These are phyloP conservation scores for Sarocladiaceae sp. DNA, from an alignment of 2,329 filamentous ascomycete genomes.

Conservation along the genomic window DNA sequence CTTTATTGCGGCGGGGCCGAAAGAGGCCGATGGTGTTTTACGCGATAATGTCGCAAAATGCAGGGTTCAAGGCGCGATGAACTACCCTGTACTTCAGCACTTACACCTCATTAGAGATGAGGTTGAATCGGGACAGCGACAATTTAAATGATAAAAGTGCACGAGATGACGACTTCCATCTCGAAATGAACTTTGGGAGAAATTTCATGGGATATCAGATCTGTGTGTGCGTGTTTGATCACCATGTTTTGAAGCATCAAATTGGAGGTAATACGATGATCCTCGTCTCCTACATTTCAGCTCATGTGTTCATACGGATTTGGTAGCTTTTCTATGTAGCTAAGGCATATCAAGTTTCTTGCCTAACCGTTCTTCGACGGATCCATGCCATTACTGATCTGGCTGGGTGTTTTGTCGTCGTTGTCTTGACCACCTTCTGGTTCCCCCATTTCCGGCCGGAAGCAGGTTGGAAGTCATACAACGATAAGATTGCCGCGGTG, in stretches of 20 bases:
- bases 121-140: no score
- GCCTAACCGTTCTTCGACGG: conserved; percentile 19
- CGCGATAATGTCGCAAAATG: conserved; percentile 7
- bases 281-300: no score
- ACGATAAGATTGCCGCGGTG: conserved; percentile 27
- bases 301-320: not conserved
- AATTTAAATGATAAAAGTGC: no score
- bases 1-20: not conserved
- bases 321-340: no score
- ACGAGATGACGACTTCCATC: no score
- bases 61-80: not conserved
- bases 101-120: no score
- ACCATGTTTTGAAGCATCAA: no score
- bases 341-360: not conserved
- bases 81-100: not conserved
- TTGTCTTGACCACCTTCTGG: conserved; percentile 20
- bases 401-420: conserved; percentile 22
- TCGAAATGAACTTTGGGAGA: no score
- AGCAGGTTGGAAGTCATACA: conserved; percentile 31
- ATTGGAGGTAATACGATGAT: no score
- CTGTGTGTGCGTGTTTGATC: no score
- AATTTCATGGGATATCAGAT: no score
- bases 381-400: conserved; percentile 28
- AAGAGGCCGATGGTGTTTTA: not conserved
- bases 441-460: conserved; percentile 21